These are phyloP conservation scores for Pichia exigua DNA, from an alignment of 805 yeast species.

Conservation along the genomic window DNA sequence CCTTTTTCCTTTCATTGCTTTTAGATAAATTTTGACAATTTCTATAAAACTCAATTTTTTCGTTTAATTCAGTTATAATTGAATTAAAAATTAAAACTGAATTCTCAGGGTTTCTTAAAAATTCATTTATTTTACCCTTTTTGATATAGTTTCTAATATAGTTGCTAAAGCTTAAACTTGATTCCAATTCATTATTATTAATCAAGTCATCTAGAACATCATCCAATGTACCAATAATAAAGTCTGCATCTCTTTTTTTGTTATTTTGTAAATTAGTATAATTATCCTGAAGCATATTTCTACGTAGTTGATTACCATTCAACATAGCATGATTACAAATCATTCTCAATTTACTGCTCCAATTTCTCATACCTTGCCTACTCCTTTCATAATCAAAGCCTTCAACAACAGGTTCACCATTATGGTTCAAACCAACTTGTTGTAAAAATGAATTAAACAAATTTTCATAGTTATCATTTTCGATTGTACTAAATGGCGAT, in stretches of 20 bases:
- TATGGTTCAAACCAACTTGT: slow-evolving; percentile 45
- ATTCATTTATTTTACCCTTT: slow-evolving; percentile 65
- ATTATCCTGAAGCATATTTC: slow-evolving; percentile 3
- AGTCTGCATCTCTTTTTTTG: slow-evolving; percentile 9
- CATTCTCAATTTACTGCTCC: slow-evolving; percentile 67
- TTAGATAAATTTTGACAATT: not conserved
- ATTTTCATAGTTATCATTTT: slow-evolving; percentile 73
- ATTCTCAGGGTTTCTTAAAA: slow-evolving; percentile 37
- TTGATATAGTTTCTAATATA: slow-evolving; percentile 41
- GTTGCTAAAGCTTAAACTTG: slow-evolving; percentile 41
- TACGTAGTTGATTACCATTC: slow-evolving; percentile 9
- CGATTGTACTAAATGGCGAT: slow-evolving; percentile 73
- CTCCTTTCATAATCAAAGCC: slow-evolving; percentile 43
- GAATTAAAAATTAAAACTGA: slow-evolving; percentile 43
- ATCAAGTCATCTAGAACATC: slow-evolving; percentile 63
- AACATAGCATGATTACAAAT: slow-evolving; percentile 74
- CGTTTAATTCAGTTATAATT: slow-evolving; percentile 31
- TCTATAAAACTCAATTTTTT: slow-evolving; percentile 14
- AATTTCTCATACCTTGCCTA: slow-evolving; percentile 45
- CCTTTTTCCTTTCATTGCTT: slow-evolving; percentile 6
- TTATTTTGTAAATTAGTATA: not conserved
- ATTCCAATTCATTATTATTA: slow-evolving; percentile 43
- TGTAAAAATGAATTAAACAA: slow-evolving; percentile 50
- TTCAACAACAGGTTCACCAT: slow-evolving; percentile 41
- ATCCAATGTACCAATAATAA: slow-evolving; percentile 44